A percentile compares a stretch with the other conserved stretches of the same genome.
Evolutionary conservation across 257 asterid genomes (phyloP).

Genomic region (Solanum chmielewskii): DNA sequence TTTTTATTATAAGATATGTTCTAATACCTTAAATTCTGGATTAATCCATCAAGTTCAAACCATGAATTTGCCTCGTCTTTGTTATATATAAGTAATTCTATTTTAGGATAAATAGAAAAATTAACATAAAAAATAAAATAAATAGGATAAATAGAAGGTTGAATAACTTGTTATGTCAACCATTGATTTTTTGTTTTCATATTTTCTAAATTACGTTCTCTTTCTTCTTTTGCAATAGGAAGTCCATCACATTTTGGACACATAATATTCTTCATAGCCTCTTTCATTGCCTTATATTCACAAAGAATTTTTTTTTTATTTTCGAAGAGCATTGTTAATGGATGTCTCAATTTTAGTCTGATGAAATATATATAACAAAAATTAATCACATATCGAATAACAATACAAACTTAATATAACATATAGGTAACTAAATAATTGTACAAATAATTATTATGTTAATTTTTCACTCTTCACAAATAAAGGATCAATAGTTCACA

Average conservation of each 20-base stretch:
- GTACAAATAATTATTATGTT: not conserved
- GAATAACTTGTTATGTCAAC: conserved; percentile 38
- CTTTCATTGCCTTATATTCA: conserved; percentile 47
- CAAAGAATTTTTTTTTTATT: conserved; percentile 35
- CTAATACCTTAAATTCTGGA: too few species aligned
- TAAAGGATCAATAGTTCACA: not conserved
- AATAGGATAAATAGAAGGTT: not conserved
- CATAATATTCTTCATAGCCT: conserved; percentile 22
- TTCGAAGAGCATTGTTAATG: conserved; percentile 32
- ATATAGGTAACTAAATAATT: too few species aligned
- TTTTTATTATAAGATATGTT: too few species aligned
- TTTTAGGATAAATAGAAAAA: too few species aligned
- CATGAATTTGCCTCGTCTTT: too few species aligned
- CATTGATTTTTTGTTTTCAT: conserved; percentile 38
- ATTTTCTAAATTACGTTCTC: conserved; percentile 15
- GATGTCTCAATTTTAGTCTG: conserved; percentile 45
- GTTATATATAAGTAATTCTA: too few species aligned
- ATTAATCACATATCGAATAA: not conserved
- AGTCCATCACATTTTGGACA: conserved; percentile 37
- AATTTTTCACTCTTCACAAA: not conserved
- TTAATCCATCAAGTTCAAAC: too few species aligned
- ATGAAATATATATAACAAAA: not conserved
- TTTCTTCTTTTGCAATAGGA: conserved; percentile 23
- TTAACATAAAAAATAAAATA: too few species aligned
- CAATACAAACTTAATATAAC: not conserved